Base-by-base conservation (phyloP, 768 basidiomycete species). In the Tylopilus vinaceipallidus region DNA sequence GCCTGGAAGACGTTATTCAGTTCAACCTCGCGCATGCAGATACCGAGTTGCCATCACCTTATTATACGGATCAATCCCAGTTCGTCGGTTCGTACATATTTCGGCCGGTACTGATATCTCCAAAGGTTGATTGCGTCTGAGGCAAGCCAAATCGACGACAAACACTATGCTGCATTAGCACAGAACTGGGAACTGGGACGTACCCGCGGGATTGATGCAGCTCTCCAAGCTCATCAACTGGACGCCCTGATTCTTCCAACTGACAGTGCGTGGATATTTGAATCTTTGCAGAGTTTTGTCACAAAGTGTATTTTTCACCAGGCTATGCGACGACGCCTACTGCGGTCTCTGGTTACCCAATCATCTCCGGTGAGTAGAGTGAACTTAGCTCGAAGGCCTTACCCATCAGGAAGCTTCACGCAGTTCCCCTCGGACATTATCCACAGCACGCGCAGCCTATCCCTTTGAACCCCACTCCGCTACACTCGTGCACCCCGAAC, bases 311-410 rank as follows among this genome's bases (percentile, higher is more conserved):
- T n/a, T n/a, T 22, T 37, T 32, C 32, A 9, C 27, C 34, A 68
- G 64, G 64, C 26, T 55, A 63, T 23, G 66, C 70, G 6, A 67
- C 70, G 0, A 61, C 53, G 16, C 57, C 67, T 4, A 59, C 66
- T 66, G 84, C 82, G 4, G 76, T 84, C 47, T 79, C 81, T 5
- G 84, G 83, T 8, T 85, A 84, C 55, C 84, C 84, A 2, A 80
- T 84, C 45, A 71, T 84, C 32, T 83, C 84, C 20, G 82, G 83
- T 79, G 37, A 56, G 70, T 55, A 6, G 16, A n/a, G 11, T 36
- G n/a, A 33, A 24, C 24, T 38, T 16, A 32, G 3, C n/a, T 34
- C 22, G 12, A 34, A 38, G 3, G 9, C 29, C 26, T 30, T 36
- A 40, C 54, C 13, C 19, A 61, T 33, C 46, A 36, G 39, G 41